Evolutionary conservation across 1,139 yeast species (phyloP).

Genomic region (Blastobotrys serpentis): DNA sequence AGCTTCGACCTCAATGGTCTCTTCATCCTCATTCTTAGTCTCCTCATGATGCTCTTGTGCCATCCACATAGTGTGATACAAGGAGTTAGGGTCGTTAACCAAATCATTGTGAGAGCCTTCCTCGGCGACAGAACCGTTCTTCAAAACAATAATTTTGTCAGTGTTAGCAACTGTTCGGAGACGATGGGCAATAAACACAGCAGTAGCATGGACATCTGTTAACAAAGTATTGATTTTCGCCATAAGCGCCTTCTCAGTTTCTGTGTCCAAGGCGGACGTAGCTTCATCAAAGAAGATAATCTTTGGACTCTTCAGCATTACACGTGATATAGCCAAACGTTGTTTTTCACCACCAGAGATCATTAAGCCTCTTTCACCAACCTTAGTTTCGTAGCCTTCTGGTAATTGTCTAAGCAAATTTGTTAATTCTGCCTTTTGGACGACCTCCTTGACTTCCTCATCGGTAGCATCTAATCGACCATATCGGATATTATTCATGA

Average conservation of each 20-base stretch:
- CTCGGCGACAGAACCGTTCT: slow-evolving; percentile 76
- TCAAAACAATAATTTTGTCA: slow-evolving; percentile 85
- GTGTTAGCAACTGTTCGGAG: slow-evolving; percentile 92
- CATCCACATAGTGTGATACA: slow-evolving; percentile 82
- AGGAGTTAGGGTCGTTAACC: slow-evolving; percentile 51
- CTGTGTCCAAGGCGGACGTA: slow-evolving; percentile 94
- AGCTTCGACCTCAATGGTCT: slow-evolving; percentile 33
- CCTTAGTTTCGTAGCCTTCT: slow-evolving; percentile 78
- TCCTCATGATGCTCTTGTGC: slow-evolving; percentile 74
- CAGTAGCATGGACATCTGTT: slow-evolving; percentile 59
- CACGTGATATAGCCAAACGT: slow-evolving; percentile 87
- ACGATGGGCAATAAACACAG: slow-evolving; percentile 90
- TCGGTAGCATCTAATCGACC: slow-evolving; percentile 76
- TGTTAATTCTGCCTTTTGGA: slow-evolving; percentile 68
- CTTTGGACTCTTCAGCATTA: slow-evolving; percentile 78
- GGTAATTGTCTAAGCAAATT: slow-evolving; percentile 69
- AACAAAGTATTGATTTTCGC: slow-evolving; percentile 68
- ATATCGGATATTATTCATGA: slow-evolving; percentile 81
- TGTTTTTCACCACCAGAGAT: slow-evolving; percentile 98
- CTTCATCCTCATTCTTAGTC: slow-evolving; percentile 36
- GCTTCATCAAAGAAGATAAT: slow-evolving; percentile 97
- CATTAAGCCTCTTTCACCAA: slow-evolving; percentile 99
- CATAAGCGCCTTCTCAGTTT: slow-evolving; percentile 84
- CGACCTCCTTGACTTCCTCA: slow-evolving; percentile 65
- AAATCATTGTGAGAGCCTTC: slow-evolving; percentile 78